Evolutionary conservation across 2,329 filamentous ascomycete species (phyloP).

Genomic region (Hyphodiscus sp.): DNA sequence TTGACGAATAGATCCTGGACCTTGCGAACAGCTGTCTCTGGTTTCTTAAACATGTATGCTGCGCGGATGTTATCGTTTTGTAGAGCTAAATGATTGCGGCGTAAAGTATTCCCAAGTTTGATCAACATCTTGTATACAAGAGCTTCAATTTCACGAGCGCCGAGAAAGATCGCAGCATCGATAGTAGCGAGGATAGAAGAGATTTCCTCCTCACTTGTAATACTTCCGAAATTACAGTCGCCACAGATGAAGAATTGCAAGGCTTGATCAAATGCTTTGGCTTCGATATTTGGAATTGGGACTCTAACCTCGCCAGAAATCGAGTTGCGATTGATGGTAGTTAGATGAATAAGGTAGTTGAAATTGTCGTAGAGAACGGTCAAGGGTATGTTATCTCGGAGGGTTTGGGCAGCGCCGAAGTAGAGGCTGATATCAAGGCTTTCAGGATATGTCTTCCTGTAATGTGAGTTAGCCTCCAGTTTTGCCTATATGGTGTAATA

Average conservation of each 20-base stretch:
- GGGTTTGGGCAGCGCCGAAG: neutral
- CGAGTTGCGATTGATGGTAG: neutral
- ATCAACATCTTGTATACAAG: neutral
- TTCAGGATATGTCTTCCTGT: neutral
- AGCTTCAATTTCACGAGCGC: neutral
- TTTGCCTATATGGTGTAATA: neutral
- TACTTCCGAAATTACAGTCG: neutral
- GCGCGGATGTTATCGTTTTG: neutral
- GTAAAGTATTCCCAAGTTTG: neutral
- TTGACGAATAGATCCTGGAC: neutral
- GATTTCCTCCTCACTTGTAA: neutral
- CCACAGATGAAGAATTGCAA: neutral
- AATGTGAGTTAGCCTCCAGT: neutral
- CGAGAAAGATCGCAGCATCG: neutral
- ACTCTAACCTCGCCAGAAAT: neutral
- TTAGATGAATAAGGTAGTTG: neutral
- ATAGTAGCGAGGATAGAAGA: neutral
- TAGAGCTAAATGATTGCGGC: neutral
- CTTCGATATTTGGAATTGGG: neutral
- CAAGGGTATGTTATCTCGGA: neutral
- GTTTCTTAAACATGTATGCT: too few relatives aligned
- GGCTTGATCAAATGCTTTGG: neutral
- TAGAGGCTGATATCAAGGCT: neutral
- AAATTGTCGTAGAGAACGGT: neutral
- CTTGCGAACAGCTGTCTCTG: too few relatives aligned